Base-by-base conservation (phyloP, 2,329 filamentous ascomycete species). In the Ophidiomyces ophidiicola region DNA sequence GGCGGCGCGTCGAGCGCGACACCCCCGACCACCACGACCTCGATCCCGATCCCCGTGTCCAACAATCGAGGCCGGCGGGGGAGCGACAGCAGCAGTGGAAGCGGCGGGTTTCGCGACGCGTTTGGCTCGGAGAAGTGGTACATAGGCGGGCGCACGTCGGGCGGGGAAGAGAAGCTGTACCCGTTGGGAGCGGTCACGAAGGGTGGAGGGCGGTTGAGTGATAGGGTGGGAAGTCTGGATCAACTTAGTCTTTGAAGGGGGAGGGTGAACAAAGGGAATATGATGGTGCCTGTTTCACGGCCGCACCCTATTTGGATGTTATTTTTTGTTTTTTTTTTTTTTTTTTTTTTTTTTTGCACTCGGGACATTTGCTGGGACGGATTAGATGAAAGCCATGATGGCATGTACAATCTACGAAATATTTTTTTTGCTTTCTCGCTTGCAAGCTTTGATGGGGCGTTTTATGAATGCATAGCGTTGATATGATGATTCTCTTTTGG, bases 101-200 rank as follows among this genome's bases (percentile, higher is more conserved):
- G 61, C 2, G 62, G 63, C 10, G 66, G 66, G 2, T 69, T 68
- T 41, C 55, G 64, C 5, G 66, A 69, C 50, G 60, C 63, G 0
- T 43, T 67, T 6, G 64, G 64, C 0, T 55, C 59, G 2, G 66
- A 69, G 51, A 69, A 68, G 46, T 69, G 67, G 67, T 70, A 68
- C 51, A 65, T 70, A 18, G 67, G 67, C 3, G 67, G 67, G 3
- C 54, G 63, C 24, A 68, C 62, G 15, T 58, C 62, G 7, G 56
- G 50, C 11, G 66, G 66, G 1, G 66, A 69, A 50, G 66, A 69
- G 44, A 57, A 63, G 34, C 67, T 68, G 41, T 68, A 69, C 41
- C 57, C 61, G 6, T 46, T 69, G 5, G 66, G 66, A 3, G 61
- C 68, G 58, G 65, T 68, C 15, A 66, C 62, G 4, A 64, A 60